Evolutionary conservation across 495 filamentous ascomycete species (phyloP), one percentile per base, ranked within the genome.

Genomic region (Elasticomyces elasticus): DNA sequence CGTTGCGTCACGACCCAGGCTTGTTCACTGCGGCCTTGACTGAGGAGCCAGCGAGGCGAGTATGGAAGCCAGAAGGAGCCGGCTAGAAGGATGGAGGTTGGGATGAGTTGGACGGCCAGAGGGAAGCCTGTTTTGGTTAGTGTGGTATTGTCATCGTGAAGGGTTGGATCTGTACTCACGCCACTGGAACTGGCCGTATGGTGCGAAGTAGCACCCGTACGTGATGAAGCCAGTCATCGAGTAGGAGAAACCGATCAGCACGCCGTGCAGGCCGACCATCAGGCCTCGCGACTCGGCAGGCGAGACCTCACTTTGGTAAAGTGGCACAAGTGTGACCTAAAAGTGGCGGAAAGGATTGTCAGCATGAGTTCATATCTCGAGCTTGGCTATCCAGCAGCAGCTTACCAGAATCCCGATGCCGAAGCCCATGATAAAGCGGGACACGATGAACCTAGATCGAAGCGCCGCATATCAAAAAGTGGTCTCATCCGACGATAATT

Each of bases 11-110:
- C 49, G 12, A 44, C 54, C 59, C 54, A 56, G 2, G 62, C 62
- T 38, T 61, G 51, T 31, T 62, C 55, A 1, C 49, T 45, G 7
- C 59, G 59, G 17, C 67, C 71, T 41, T 74, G 68, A 0, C 64
- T 62, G 19, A 74, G 66, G 25, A 76, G 55, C 74, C 74, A 76
- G 15, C 74, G 70, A 35, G 74, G 72, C 12, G 73, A 74, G n/a
- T 64, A 67, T n/a, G 74, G 73, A 4, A 76, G 55, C 56, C 41
- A 51, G 3, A 66, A 62, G 5, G 67, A 71, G 15, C 71, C 70
- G 15, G 64, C 27, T 9, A 74, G 60, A 10, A 77, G 59, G 1
- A 72, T 54, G 27, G 74, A 44, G 0, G 75, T 63, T 1, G 69
- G 66, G 7, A 72, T 52, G 37, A 63, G 66, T 49, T 75, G 70